Evolutionary conservation across 2,329 filamentous ascomycete genomes (phyloP), one percentile per base, ranked within the genome.

Genomic region (Neobulgaria alba): DNA sequence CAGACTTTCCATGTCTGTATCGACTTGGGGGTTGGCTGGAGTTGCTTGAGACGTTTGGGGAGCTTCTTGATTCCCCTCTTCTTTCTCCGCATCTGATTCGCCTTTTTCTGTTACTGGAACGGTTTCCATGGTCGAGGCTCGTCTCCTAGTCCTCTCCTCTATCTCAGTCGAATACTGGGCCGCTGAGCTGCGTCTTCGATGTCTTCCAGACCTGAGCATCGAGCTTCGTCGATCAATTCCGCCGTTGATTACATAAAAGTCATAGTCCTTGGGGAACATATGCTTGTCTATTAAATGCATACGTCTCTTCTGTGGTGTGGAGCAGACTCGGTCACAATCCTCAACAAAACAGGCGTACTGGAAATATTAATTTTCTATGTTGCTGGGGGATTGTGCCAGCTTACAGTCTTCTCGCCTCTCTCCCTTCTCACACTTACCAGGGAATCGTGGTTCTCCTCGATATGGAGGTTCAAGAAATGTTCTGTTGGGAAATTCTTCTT

Each of bases 251-350:
- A 96, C 76, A 36, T 79, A 77, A 55, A 93, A 95, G 62, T 93
- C 90, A 64, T 88, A 95, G 55, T 85, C 84, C 58, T 77, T 79
- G 9, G 89, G 90, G 58, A 92, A 98, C 65, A 82, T 74, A 63
- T 98, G 92, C 65, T 95, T 95, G 67, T 95, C 89, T 51, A 95
- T 86, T 50, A 95, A 71, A 67, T 98, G 90, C 60, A 86, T 77
- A 23, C 85, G 75, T 33, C 92, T 77, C 63, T 95, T 96, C 56
- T 85, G 79, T 20, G 83, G 79, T 3, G 85, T 88, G 41, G 76
- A 78, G 64, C 89, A 95, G 59, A 87, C 80, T 50, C 84, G 77
- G 44, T 92, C 85, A 61, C 92, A 98, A 36, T 73, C 80, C 57
- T 95, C 84, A 5, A 95, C 79, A 56, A 96, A 93, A 65, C 92